These are phyloP conservation scores for Lasiosphaeria miniovina DNA, from an alignment of 495 filamentous ascomycete genomes.

Conservation along the genomic window DNA sequence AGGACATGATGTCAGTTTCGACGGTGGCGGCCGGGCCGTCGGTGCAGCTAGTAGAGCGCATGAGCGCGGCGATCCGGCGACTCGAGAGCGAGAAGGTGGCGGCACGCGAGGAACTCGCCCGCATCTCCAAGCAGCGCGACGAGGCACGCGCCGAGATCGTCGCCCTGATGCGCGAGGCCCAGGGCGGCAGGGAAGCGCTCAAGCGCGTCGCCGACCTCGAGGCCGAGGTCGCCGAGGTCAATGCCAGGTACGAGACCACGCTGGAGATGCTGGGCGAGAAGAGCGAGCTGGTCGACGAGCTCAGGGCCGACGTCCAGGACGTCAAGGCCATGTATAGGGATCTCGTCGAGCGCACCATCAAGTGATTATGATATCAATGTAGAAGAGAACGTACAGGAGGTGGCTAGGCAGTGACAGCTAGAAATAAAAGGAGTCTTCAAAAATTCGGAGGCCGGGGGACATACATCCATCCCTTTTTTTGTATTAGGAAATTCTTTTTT, in stretches of 20 bases:
- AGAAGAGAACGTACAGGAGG: background rate
- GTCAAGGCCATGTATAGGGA: constrained; percentile 94
- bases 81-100: constrained; percentile 88
- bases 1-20: constrained; percentile 85
- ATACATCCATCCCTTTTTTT: no score
- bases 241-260: constrained; percentile 78
- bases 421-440: no score
- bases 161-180: constrained; percentile 77
- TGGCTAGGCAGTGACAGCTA: no score
- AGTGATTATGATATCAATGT: constrained; percentile 20
- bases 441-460: no score
- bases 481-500: no score
- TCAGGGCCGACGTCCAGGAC: constrained; percentile 83
- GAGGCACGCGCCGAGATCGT: constrained; percentile 90
- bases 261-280: constrained; percentile 96
- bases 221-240: constrained; percentile 58
- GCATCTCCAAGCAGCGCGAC: constrained; percentile 79
- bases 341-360: constrained; percentile 77
- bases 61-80: constrained; percentile 87
- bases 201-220: constrained; percentile 63
- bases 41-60: constrained; percentile 93
- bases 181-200: constrained; percentile 61
- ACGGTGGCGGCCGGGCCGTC: constrained; percentile 87
- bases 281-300: constrained; percentile 88
- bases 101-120: constrained; percentile 75